These are phyloP conservation scores for Erodium maritimum DNA, from an alignment of 345 rosid species.

Conservation along the genomic window DNA sequence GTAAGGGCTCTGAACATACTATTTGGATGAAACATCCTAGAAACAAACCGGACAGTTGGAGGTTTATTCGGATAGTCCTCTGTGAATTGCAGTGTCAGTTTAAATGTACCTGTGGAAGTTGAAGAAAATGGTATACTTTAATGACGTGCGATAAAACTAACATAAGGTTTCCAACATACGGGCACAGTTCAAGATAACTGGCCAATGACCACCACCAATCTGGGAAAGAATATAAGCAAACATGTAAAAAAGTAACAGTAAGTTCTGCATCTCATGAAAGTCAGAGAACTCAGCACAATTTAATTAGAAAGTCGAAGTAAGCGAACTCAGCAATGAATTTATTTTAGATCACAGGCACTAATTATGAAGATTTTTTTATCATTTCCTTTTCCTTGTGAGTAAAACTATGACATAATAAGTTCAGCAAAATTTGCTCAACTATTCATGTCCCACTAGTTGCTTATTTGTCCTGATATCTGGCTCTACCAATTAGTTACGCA, in stretches of 20 bases:
- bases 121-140: not conserved
- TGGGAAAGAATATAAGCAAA: not conserved
- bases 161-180: not conserved
- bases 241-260: no score
- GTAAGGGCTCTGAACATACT: conserved; percentile 21
- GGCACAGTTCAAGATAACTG: not conserved
- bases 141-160: not conserved
- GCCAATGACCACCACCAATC: not conserved
- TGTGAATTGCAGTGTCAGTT: conserved; percentile 43
- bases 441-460: no score
- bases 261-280: no score
- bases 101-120: conserved; percentile 40
- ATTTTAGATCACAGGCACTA: no score
- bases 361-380: no score
- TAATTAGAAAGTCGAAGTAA: not conserved
- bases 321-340: no score
- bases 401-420: no score
- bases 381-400: no score
- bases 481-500: no score
- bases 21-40: conserved; percentile 51
- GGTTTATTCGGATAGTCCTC: conserved; percentile 59
- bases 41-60: conserved; percentile 46
- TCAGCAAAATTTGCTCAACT: no score
- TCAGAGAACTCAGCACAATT: no score
- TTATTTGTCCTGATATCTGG: no score